phyloP scores from a whole-genome alignment of 805 yeast species.

The Starmerella kuoi region DNA sequence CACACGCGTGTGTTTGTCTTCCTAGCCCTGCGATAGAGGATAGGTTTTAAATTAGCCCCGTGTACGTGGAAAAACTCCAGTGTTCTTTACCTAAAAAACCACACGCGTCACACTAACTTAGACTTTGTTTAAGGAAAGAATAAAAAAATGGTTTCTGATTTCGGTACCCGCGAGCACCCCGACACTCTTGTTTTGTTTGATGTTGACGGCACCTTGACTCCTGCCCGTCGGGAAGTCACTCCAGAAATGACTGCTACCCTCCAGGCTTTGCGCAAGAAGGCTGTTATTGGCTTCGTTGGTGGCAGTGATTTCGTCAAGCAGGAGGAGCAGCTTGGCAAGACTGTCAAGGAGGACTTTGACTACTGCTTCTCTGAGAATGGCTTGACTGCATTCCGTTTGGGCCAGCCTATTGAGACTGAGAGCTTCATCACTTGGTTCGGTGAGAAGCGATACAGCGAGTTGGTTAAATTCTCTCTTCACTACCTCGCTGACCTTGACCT shows the following conservation, averaged over 20 bases:
- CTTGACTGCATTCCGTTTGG: slow-evolving; percentile 88
- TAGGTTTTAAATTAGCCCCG: too few relatives aligned
- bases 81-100: too few relatives aligned
- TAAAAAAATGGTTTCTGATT: slow-evolving; percentile 38
- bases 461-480: slow-evolving; percentile 71
- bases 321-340: slow-evolving; percentile 84
- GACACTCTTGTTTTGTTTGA: slow-evolving; percentile 86
- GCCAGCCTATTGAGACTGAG: slow-evolving; percentile 80
- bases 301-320: slow-evolving; percentile 93
- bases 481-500: slow-evolving; percentile 77
- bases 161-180: slow-evolving; percentile 57
- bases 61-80: too few relatives aligned
- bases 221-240: slow-evolving; percentile 66
- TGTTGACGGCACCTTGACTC: slow-evolving; percentile 97
- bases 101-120: too few relatives aligned
- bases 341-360: slow-evolving; percentile 69
- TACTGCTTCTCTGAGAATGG: slow-evolving; percentile 97
- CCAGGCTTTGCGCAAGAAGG: slow-evolving; percentile 71
- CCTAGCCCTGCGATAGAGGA: too few relatives aligned
- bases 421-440: slow-evolving; percentile 94
- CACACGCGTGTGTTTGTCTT: too few relatives aligned
- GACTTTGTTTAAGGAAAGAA: too few relatives aligned
- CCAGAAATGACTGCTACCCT: slow-evolving; percentile 63
- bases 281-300: slow-evolving; percentile 93
- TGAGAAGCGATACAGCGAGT: slow-evolving; percentile 80